Evolutionary conservation across 805 yeast genomes (phyloP), one percentile per base, ranked within the genome.

Genomic region (Candida vartiovaarae): DNA sequence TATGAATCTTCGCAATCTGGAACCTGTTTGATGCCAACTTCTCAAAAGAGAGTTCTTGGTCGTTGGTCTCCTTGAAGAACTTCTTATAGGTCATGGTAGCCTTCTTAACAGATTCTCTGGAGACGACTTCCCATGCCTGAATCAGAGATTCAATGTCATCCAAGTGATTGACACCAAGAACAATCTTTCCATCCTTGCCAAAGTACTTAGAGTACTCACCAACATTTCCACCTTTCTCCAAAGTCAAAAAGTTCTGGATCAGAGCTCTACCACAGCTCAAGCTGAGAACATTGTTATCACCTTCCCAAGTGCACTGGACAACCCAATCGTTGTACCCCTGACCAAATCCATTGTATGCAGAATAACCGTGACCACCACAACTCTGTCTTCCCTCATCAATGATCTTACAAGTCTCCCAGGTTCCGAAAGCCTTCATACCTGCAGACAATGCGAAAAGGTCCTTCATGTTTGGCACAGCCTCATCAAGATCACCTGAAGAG

Each of bases 221-320:
- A 34, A 53, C 49, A 15, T 23, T 38, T 25, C 52, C 61, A 40
- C 69, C 69, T 38, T 60, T 60, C 10, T 60, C 57, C 32, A 67
- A 44, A 25, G 63, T 59, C 36, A 59, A 52, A 44, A 61, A 66
- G 47, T 67, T 67, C 46, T 69, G 69, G 31, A 69, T 52, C 36
- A 70, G 62, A 8, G 93, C 78, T 59, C 91, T 80, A 40, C 96
- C 97, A 50, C 87, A 76, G 45, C 88, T 82, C 64, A 87, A 76
- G 3, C 87, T 83, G 51, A 89, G 71, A 33, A 89, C 83, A 56
- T 80, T 89, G 69, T 89, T 90, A 63, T 89, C 97, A 63, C 97
- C 97, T 70, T 89, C 97, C 97, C 96, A 90, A 27, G 96, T 89
- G 66, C 96, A 88, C 68, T 90, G 96, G 34, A 89, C 96, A 15